Percentiles rank a stretch among this genome's conserved stretches.
phyloP scores from a whole-genome alignment of 2,329 filamentous ascomycete species.

The Colletotrichum sp. region DNA sequence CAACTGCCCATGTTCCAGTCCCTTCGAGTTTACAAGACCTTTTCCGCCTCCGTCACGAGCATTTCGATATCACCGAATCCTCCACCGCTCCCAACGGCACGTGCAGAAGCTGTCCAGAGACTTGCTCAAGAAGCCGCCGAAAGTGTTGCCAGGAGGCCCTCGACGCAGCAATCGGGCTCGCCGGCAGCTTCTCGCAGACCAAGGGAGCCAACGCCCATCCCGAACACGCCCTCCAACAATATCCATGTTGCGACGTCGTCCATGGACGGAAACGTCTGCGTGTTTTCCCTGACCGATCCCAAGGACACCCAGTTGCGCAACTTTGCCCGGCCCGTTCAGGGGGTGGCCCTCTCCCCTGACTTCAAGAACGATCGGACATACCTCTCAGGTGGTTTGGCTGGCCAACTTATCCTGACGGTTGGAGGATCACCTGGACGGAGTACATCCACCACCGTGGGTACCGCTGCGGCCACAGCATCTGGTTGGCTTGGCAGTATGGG shows the following conservation, averaged over 20 bases:
- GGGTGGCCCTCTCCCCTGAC: slow-evolving; percentile 92
- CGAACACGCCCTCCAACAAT: slow-evolving; percentile 82
- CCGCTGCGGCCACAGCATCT: slow-evolving; percentile 82
- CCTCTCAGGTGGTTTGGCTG: slow-evolving; percentile 87
- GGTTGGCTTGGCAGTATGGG: slow-evolving; percentile 93
- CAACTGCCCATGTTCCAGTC: slow-evolving; percentile 82
- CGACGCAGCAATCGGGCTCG: slow-evolving; percentile 40
- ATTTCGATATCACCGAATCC: slow-evolving; percentile 91
- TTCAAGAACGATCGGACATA: slow-evolving; percentile 91
- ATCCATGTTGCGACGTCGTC: slow-evolving; percentile 95
- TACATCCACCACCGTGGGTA: slow-evolving; percentile 85
- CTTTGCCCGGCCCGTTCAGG: slow-evolving; percentile 90
- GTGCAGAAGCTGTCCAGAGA: slow-evolving; percentile 43
- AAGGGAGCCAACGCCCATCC: slow-evolving; percentile 61
- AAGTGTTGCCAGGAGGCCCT: slow-evolving; percentile 34
- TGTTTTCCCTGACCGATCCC: slow-evolving; percentile 83
- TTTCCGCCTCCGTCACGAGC: slow-evolving; percentile 87
- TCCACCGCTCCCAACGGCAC: slow-evolving; percentile 52
- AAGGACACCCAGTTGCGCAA: slow-evolving; percentile 93
- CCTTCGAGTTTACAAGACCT: slow-evolving; percentile 87
- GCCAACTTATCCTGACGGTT: slow-evolving; percentile 84
- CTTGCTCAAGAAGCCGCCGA: slow-evolving; percentile 38
- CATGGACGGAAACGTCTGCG: slow-evolving; percentile 93
- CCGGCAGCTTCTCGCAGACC: slow-evolving; percentile 57
- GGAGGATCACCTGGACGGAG: slow-evolving; percentile 82